These are phyloP conservation scores for Daedalea quercina DNA, from an alignment of 768 basidiomycete genomes.

Conservation along the genomic window DNA sequence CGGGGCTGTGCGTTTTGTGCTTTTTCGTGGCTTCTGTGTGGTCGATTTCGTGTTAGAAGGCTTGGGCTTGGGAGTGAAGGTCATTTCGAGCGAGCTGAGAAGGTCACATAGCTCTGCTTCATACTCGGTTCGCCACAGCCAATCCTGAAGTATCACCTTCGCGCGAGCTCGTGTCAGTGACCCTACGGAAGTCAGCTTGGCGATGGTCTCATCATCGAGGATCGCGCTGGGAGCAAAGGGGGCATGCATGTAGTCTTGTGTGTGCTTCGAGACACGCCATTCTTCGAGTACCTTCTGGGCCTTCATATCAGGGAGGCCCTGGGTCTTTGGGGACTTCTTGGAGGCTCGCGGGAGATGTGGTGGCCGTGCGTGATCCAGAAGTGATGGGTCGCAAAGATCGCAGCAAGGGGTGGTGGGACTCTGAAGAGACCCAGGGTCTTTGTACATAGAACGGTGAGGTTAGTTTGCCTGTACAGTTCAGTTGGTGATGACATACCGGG, in stretches of 20 bases:
- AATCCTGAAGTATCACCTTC: background rate
- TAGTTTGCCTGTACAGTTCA: no score
- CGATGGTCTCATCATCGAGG: background rate
- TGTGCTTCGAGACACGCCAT: conserved; percentile 1
- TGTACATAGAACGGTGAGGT: background rate
- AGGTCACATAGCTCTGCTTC: background rate
- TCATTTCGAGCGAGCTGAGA: background rate
- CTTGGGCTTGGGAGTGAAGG: background rate
- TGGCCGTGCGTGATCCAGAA: conserved; percentile 5
- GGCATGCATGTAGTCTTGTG: conserved; percentile 3
- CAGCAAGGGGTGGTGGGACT: conserved; percentile 2
- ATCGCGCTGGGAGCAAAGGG: conserved; percentile 1
- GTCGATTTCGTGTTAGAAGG: background rate
- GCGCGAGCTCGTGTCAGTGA: background rate
- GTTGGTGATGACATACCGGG: no score
- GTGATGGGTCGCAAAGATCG: conserved; percentile 4
- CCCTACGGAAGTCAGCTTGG: background rate
- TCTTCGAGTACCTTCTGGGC: background rate
- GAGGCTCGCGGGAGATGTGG: background rate
- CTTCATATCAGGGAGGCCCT: background rate
- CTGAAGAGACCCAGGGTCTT: background rate
- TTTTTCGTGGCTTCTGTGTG: no score
- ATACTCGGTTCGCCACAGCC: conserved; percentile 1
- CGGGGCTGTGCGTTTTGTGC: no score
- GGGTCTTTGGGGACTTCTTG: background rate